phyloP scores from a whole-genome alignment of 495 filamentous ascomycete genomes.

The Penicillium verhagenii region DNA sequence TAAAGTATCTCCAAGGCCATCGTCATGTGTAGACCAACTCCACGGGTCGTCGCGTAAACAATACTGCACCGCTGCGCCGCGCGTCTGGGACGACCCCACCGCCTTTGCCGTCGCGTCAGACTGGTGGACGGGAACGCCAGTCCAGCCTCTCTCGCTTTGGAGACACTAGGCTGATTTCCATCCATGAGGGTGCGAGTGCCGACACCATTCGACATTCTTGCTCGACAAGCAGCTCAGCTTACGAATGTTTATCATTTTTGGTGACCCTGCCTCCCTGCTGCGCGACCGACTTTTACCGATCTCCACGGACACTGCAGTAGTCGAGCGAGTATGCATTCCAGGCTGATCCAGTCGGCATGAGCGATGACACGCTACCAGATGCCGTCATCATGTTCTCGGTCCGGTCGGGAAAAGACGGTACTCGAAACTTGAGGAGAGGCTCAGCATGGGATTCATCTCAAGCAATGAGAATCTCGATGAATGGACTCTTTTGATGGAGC shows the following conservation, averaged over 20 bases:
- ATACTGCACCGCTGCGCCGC: background rate
- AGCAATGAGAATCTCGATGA: background rate
- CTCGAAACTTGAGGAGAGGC: background rate
- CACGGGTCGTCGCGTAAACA: background rate
- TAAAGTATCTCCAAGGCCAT: background rate
- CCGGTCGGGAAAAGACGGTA: background rate
- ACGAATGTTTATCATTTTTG: background rate
- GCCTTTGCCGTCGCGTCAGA: constrained; percentile 1
- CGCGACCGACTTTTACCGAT: background rate
- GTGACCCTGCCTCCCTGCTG: background rate
- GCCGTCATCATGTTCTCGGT: background rate
- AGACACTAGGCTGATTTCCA: background rate
- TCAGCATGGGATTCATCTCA: background rate
- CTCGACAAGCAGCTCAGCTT: background rate
- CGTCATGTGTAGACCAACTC: background rate
- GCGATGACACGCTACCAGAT: background rate
- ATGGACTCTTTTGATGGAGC: background rate
- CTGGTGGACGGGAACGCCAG: background rate
- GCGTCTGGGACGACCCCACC: background rate
- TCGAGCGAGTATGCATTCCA: background rate
- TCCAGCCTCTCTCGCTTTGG: background rate
- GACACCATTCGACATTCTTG: background rate
- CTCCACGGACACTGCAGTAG: background rate
- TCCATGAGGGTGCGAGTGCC: background rate
- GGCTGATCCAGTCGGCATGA: background rate